Evolutionary conservation across 768 basidiomycete genomes (phyloP), one percentile per base, ranked within the genome.

Genomic region (Trametes maxima): DNA sequence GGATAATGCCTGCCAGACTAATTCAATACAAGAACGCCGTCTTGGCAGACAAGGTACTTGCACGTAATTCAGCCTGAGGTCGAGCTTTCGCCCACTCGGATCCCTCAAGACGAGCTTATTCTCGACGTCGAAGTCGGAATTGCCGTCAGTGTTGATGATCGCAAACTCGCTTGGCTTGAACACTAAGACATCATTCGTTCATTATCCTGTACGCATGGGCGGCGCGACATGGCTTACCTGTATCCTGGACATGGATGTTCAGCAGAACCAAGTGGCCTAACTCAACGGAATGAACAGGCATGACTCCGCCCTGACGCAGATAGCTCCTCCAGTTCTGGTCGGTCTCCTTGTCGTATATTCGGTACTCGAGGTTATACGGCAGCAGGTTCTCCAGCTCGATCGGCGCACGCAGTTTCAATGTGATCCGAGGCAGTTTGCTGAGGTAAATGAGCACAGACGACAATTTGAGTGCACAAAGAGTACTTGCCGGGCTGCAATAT

Each of bases 241-340:
- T 91, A 67, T 98, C 96, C 75, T 98, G 90, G 1, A 97, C 80
- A 55, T 88, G 80, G n/a, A 98, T 81, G 67, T 93, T 98, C 44
- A 98, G 80, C 14, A 98, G 77, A 24, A 98, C 83, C 57, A 98
- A 80, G 73, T 99, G 97, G 5, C 83, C 82, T 2, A 98, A 79
- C 69, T 98, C 95, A 25, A 97, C 92, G 2, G 94, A 95, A 71
- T 98, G 97, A 17, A 98, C 89, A 2, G 97, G 97, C 87, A 96
- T 96, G 42, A 94, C 80, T 7, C 95, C 96, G 28, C 97, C 96
- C 69, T 92, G 86, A 46, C 95, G 84, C 16, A 98, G 79, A 76
- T 94, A 99, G 71, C 92, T 95, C 65, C 86, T 87, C 88, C 95
- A 98, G 69, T 96, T 95, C 68, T 94, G 92, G 68, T 94, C 87